A percentile compares a stretch with the other conserved stretches of the same genome.
Conservation (phyloP, 169 alveolate genomes). For the Babesia ovis region DNA sequence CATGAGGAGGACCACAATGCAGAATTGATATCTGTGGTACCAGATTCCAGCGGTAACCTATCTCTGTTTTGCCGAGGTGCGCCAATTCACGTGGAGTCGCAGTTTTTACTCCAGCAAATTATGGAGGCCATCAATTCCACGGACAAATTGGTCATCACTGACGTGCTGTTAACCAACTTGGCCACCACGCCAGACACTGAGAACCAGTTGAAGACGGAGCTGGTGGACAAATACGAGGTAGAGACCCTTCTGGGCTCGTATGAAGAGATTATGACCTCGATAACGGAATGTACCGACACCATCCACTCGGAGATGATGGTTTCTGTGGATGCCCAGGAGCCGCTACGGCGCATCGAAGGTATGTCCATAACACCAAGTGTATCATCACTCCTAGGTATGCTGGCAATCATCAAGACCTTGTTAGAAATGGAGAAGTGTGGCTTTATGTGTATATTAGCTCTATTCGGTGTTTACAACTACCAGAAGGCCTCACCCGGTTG, state of each 20-base stretch:
- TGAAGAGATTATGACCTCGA: conserved; percentile 46
- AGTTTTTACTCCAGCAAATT: conserved; percentile 42
- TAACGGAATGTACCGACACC: conserved; percentile 46
- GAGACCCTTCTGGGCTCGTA: conserved; percentile 42
- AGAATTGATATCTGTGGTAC: conserved; percentile 30
- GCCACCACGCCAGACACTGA: conserved; percentile 8
- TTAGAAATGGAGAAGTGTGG: conserved; percentile 62
- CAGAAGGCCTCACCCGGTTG: not conserved
- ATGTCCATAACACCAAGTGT: not conserved
- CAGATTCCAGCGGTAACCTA: conserved; percentile 21
- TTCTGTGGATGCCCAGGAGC: conserved; percentile 38
- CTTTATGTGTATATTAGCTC: conserved; percentile 28
- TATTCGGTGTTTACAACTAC: conserved; percentile 2
- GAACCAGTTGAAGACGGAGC: not conserved
- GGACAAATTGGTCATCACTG: conserved; percentile 46
- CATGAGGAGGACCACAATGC: conserved; percentile 57
- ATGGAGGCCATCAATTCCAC: conserved; percentile 45
- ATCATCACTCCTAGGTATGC: conserved; percentile 4
- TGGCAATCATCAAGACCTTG: conserved; percentile 32
- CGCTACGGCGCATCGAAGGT: conserved; percentile 56
- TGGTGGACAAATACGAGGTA: not conserved
- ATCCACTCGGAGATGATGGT: conserved; percentile 64
- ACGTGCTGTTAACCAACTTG: conserved; percentile 11
- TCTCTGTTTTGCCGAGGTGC: conserved; percentile 50
- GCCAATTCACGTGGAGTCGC: conserved; percentile 29